Evolutionary conservation across 192 early-diverging fungal species (phyloP).

Genomic region (Umbelopsis vinacea): DNA sequence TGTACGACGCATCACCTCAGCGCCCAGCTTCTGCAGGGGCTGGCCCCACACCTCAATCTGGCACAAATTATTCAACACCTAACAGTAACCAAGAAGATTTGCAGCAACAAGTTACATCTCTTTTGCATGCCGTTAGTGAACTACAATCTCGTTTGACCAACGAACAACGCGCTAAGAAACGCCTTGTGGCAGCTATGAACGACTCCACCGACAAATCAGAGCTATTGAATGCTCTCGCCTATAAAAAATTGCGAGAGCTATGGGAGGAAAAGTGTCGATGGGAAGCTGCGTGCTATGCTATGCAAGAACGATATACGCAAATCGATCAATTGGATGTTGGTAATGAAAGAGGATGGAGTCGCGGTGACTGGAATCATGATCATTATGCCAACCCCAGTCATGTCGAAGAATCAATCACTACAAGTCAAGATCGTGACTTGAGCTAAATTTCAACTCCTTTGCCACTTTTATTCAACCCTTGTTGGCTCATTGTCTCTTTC

Average conservation of each 20-base stretch:
- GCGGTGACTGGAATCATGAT: constrained; percentile 5
- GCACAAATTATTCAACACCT: background rate
- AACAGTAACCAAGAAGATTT: constrained; percentile 1
- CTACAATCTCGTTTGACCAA: background rate
- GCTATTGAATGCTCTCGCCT: constrained; percentile 49
- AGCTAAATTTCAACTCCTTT: background rate
- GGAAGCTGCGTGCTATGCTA: constrained; percentile 34
- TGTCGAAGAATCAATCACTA: background rate
- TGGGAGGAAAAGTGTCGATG: constrained; percentile 43
- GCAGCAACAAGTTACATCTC: constrained; percentile 7
- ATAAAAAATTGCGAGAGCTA: constrained; percentile 54
- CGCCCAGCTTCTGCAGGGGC: constrained; percentile 15
- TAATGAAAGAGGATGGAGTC: constrained; percentile 4
- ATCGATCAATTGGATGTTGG: constrained; percentile 7
- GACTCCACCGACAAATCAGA: constrained; percentile 57
- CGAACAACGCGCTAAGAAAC: constrained; percentile 33
- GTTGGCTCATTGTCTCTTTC: background rate
- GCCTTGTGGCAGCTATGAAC: constrained; percentile 48
- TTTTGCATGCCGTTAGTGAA: constrained; percentile 11
- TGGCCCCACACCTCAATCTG: background rate
- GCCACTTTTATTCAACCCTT: too few species aligned
- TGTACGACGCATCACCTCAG: constrained; percentile 3
- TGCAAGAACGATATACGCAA: constrained; percentile 20
- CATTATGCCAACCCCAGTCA: constrained; percentile 4
- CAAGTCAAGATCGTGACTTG: background rate